Conservation (phyloP, 371 early-diverging fungal species). For the Ordospora colligata region DNA sequence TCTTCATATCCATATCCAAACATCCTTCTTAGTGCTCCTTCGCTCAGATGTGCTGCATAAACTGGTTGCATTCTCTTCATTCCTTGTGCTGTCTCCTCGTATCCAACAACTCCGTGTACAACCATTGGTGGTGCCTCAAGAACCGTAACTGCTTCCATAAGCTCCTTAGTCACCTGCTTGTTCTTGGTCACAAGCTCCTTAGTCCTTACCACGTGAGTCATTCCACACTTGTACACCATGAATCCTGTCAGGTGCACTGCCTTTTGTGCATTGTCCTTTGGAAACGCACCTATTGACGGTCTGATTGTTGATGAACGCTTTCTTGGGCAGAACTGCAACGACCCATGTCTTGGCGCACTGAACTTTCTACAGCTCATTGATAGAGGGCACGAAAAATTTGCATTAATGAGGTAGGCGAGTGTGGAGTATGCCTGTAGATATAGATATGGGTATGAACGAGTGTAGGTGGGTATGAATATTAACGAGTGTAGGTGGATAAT, state of each 20-base stretch:
- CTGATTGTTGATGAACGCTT: constrained; percentile 86
- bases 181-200: constrained; percentile 68
- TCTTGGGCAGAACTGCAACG: constrained; percentile 93
- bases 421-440: too few relatives aligned
- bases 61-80: constrained; percentile 89
- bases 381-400: constrained; percentile 45
- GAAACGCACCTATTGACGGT: constrained; percentile 92
- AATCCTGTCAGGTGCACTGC: constrained; percentile 94
- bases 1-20: constrained; percentile 94
- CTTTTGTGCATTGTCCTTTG: constrained; percentile 85
- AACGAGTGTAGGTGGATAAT: too few relatives aligned
- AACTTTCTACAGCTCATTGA: constrained; percentile 63
- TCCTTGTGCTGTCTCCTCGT: constrained; percentile 93
- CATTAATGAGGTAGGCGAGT: not conserved
- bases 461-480: too few relatives aligned
- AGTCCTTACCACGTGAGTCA: constrained; percentile 98
- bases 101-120: constrained; percentile 96
- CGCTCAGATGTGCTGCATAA: constrained; percentile 93
- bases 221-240: constrained; percentile 98
- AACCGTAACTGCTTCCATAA: constrained; percentile 96
- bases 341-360: constrained; percentile 89
- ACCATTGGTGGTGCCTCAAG: constrained; percentile 95
- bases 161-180: constrained; percentile 67
- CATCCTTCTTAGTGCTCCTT: constrained; percentile 92
- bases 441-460: too few relatives aligned